Evolutionary conservation across 2,329 filamentous ascomycete genomes (phyloP), one percentile per base, ranked within the genome.

Genomic region (Corniculantispora saksenae): DNA sequence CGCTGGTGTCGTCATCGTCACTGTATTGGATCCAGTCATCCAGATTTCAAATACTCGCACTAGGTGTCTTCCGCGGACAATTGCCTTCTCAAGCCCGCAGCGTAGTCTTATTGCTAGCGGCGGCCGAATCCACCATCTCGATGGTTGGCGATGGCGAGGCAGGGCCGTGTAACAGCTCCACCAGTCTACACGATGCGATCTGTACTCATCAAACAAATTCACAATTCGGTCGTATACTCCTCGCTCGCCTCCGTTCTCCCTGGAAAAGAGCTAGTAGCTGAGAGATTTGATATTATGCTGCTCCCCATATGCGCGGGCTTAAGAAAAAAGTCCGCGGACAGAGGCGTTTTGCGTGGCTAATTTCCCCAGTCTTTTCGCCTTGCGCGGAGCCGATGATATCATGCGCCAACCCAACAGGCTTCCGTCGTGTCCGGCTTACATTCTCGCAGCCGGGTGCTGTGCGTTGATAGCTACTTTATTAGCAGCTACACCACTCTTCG

Each of bases 321-420:
- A 45, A 58, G 40, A 15, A 12, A 17, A 7, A 8, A 59, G 43
- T 60, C 57, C 57, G 43, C 57, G 57, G 57, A 60, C 12, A 60
- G n/a, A 19, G 19, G 21, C 29, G 27, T 21, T 19, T 21, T 35
- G 32, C 10, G 45, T 25, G 47, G 47, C n/a, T 5, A 10, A 17
- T 19, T 27, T 60, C 43, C 43, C 57, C 57, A 60, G 57, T 60
- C 7, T 50, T 60, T 38, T 50, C 9, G n/a, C 47, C 13, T 55
- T 38, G 6, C 0, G 35, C 8, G 29, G 3, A 38, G 27, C 5
- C 43, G 21, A 60, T 60, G 57, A 60, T 60, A 48, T 60, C 57
- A 60, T 60, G 15, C 10, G 1, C 45, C 13, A 38, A 43, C n/a
- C 19, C 23, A 23, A 21, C 6, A 29, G 32, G 32, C 29, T 60